These are phyloP conservation scores for Nigrospora oryzae DNA, from an alignment of 2,329 filamentous ascomycete species.

Conservation along the genomic window DNA sequence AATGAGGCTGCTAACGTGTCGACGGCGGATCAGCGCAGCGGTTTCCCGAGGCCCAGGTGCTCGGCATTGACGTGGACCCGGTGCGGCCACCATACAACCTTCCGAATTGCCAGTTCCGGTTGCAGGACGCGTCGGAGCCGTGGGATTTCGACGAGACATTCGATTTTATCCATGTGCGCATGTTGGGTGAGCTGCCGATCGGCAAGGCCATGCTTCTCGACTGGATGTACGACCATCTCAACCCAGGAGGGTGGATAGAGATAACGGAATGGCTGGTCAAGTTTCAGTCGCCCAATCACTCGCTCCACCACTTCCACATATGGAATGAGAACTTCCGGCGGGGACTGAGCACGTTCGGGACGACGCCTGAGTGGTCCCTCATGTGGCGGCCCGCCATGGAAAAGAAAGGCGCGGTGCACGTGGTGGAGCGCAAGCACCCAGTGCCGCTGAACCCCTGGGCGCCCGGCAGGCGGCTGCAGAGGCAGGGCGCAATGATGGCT, in stretches of 20 bases:
- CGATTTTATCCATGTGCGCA: conserved; percentile 23
- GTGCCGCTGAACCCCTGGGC: conserved; percentile 19
- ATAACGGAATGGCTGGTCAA: conserved; percentile 24
- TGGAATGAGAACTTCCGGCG: conserved; percentile 5
- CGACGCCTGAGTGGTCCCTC: no score
- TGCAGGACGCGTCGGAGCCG: conserved; percentile 16
- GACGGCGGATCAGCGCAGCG: no score
- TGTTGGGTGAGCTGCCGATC: conserved; percentile 17
- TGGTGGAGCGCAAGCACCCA: conserved; percentile 17
- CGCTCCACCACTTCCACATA: not conserved
- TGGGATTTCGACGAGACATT: conserved; percentile 17
- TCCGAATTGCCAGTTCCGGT: conserved; percentile 19
- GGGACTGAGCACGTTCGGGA: no score
- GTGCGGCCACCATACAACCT: conserved; percentile 14
- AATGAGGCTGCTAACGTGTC: no score
- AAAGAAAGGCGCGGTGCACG: conserved; percentile 14
- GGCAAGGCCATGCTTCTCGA: conserved; percentile 16
- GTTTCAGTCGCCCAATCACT: conserved; percentile 20
- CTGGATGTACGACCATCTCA: conserved; percentile 20
- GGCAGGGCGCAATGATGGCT: conserved; percentile 18
- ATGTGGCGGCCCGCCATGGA: conserved; percentile 13
- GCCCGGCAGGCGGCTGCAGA: conserved; percentile 19
- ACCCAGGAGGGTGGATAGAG: conserved; percentile 24
- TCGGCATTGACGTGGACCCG: conserved; percentile 22
- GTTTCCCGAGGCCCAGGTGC: conserved; percentile 6